Evolutionary conservation across 2,329 filamentous ascomycete species (phyloP).

Genomic region (Plenodomus tracheiphilus): DNA sequence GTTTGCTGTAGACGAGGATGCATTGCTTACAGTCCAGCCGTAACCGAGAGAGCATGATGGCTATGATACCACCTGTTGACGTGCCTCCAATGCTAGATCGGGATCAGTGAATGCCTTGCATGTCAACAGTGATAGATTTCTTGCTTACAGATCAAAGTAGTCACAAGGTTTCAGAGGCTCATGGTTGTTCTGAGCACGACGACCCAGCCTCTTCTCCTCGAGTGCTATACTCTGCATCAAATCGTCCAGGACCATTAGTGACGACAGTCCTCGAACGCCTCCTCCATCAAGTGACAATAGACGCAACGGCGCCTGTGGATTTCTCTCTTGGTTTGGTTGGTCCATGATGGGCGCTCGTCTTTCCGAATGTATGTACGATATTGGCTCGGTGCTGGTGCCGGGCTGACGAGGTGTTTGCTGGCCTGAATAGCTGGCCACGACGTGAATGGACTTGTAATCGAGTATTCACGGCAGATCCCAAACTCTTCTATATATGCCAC

Average conservation of each 20-base stretch:
- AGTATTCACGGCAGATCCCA: background rate
- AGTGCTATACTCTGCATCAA: slow-evolving; percentile 45
- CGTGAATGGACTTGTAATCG: background rate
- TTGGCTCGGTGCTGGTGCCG: background rate
- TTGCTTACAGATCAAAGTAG: slow-evolving; percentile 44
- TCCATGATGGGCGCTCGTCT: slow-evolving; percentile 20
- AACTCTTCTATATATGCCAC: slow-evolving; percentile 5
- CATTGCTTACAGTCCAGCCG: slow-evolving; percentile 43
- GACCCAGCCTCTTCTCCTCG: slow-evolving; percentile 43
- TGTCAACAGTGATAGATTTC: background rate
- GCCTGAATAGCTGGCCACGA: background rate
- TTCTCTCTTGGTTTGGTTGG: slow-evolving; percentile 28
- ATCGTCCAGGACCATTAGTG: slow-evolving; percentile 44
- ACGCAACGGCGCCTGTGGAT: slow-evolving; percentile 39
- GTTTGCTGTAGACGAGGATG: slow-evolving; percentile 42
- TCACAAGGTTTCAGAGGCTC: slow-evolving; percentile 42
- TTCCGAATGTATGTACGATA: background rate
- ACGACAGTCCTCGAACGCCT: slow-evolving; percentile 45
- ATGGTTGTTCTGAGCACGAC: slow-evolving; percentile 29
- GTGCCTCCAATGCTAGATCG: slow-evolving; percentile 39
- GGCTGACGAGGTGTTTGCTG: background rate
- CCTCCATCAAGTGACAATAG: slow-evolving; percentile 44
- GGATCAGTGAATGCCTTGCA: background rate
- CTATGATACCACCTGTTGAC: slow-evolving; percentile 47
- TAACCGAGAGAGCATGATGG: slow-evolving; percentile 45